A percentile compares a stretch with the other conserved stretches of the same genome.
Evolutionary conservation across 2,329 filamentous ascomycete genomes (phyloP).

Genomic region (Aspergillus cejpii): DNA sequence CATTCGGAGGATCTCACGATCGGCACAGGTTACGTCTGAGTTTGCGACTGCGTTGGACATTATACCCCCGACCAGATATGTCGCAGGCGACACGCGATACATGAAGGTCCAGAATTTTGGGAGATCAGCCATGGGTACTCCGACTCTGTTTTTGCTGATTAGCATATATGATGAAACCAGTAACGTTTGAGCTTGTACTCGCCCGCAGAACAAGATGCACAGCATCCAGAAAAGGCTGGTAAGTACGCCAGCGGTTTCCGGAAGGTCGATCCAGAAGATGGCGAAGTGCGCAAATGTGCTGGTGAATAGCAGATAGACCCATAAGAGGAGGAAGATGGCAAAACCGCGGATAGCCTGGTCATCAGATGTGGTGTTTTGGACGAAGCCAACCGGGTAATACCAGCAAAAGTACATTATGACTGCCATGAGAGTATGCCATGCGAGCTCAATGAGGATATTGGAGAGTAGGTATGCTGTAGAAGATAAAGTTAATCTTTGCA

Average conservation of each 20-base stretch:
- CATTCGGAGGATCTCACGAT: constrained; percentile 63
- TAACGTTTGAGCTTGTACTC: no score
- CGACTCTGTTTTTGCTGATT: no score
- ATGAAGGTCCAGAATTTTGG: constrained; percentile 74
- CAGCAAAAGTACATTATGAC: constrained; percentile 70
- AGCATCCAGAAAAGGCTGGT: not conserved
- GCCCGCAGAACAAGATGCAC: constrained; percentile 37
- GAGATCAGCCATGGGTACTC: no score
- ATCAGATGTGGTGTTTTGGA: not conserved
- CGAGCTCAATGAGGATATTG: constrained; percentile 74
- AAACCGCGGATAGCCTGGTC: not conserved
- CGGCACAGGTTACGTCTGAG: constrained; percentile 57
- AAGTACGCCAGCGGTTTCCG: not conserved
- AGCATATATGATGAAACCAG: no score
- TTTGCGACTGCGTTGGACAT: constrained; percentile 62
- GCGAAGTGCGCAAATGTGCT: not conserved
- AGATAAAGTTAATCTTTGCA: no score
- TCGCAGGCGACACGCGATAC: constrained; percentile 73
- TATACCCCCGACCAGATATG: constrained; percentile 70
- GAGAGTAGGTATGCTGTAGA: constrained; percentile 76
- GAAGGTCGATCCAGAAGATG: not conserved
- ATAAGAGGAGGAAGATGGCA: not conserved
- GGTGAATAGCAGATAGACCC: not conserved
- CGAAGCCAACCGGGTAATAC: constrained; percentile 64
- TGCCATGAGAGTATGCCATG: constrained; percentile 69